Conservation (phyloP, 2,329 filamentous ascomycete species). For the Diplodia corticola region DNA sequence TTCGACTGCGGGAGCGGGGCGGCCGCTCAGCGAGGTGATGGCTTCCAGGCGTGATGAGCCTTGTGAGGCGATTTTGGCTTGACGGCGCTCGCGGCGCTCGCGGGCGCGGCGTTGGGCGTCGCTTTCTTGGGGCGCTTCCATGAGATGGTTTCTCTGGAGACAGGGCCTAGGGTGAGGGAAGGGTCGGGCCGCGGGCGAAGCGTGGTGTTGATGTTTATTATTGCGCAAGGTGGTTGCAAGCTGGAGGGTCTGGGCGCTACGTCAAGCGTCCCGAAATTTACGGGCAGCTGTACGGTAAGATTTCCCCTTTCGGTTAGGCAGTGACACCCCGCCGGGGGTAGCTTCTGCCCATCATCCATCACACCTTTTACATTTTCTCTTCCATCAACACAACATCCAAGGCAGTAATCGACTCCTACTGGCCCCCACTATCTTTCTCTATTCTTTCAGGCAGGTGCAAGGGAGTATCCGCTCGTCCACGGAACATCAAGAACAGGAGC, state of each 20-base stretch:
- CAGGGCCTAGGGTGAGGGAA: background rate
- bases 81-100: slow-evolving; percentile 74
- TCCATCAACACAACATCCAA: background rate
- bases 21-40: slow-evolving; percentile 69
- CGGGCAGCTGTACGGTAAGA: background rate
- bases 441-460: background rate
- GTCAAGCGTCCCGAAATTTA: slow-evolving; percentile 7
- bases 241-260: background rate
- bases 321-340: background rate
- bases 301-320: background rate
- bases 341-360: background rate
- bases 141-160: background rate
- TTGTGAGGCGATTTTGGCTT: slow-evolving; percentile 74
- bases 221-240: slow-evolving; percentile 10
- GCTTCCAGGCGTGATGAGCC: slow-evolving; percentile 70
- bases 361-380: background rate
- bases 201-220: background rate
- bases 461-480: background rate
- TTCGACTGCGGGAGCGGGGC: slow-evolving; percentile 45
- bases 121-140: slow-evolving; percentile 34
- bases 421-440: too few relatives aligned
- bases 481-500: background rate
- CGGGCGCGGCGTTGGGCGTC: slow-evolving; percentile 62
- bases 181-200: background rate
- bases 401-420: background rate